These are phyloP conservation scores for Globisporangium emineosum DNA, from an alignment of 352 stramenopile species.

Conservation along the genomic window DNA sequence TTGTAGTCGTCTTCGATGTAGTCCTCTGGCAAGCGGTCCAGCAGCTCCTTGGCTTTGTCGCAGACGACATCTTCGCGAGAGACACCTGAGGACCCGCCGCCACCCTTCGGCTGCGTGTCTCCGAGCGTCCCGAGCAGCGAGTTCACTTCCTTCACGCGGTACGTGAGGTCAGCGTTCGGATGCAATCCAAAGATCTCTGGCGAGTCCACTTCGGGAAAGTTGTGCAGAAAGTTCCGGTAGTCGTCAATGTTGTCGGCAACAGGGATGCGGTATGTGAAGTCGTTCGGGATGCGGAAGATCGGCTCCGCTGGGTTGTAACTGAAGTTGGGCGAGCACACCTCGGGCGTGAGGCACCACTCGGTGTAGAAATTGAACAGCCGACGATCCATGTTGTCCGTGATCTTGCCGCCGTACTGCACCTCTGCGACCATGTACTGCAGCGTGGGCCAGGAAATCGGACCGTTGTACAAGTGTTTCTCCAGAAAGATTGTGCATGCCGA, in stretches of 20 bases:
- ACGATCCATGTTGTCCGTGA: conserved; percentile 98
- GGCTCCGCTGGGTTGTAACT: conserved; percentile 93
- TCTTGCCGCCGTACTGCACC: conserved; percentile 98
- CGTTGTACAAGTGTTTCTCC: conserved; percentile 98
- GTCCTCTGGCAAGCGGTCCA: conserved; percentile 93
- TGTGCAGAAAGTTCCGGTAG: conserved; percentile 95
- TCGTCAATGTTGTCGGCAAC: conserved; percentile 91
- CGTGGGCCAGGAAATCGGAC: conserved; percentile 96
- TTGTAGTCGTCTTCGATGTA: conserved; percentile 99
- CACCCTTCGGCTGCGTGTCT: conserved; percentile 96
- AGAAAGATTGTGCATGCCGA: conserved; percentile 98
- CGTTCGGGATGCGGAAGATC: conserved; percentile 96
- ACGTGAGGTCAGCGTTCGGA: conserved; percentile 98
- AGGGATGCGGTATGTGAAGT: conserved; percentile 96
- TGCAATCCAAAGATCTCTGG: conserved; percentile 99
- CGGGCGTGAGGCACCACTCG: conserved; percentile 94
- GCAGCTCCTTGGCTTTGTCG: conserved; percentile 94
- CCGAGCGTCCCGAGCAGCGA: conserved; percentile 92
- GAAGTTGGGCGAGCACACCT: conserved; percentile 83
- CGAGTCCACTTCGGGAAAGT: conserved; percentile 96
- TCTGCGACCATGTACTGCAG: conserved; percentile 99
- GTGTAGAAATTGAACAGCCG: conserved; percentile 97
- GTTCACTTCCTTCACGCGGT: conserved; percentile 96
- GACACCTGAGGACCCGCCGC: conserved; percentile 83
- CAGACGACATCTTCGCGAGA: conserved; percentile 96